Conservation (phyloP, 805 yeast species). For the Trichomonascus vanleenenianus region DNA sequence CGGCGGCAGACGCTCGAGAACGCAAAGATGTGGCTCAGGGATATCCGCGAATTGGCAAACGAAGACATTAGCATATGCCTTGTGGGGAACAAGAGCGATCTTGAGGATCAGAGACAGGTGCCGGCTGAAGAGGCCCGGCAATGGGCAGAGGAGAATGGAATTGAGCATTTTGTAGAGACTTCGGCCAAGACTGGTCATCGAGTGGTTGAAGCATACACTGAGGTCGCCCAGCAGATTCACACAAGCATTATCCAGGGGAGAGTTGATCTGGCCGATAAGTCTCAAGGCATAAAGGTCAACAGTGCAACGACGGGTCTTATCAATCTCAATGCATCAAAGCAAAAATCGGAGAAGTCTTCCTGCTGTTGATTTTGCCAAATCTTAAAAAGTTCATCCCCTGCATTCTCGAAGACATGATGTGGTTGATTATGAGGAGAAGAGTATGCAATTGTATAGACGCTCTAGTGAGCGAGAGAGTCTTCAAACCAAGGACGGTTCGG, state of each 20-base stretch:
- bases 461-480: no score
- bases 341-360: slow-evolving; percentile 4
- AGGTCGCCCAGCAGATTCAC: slow-evolving; percentile 28
- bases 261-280: slow-evolving; percentile 23
- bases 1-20: slow-evolving; percentile 28
- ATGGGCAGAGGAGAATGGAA: slow-evolving; percentile 42
- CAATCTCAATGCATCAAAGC: slow-evolving; percentile 12
- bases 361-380: slow-evolving; percentile 4
- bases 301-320: slow-evolving; percentile 10
- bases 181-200: slow-evolving; percentile 62
- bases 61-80: slow-evolving; percentile 65
- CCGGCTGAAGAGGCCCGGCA: slow-evolving; percentile 28
- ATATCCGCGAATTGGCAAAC: slow-evolving; percentile 61
- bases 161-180: slow-evolving; percentile 39
- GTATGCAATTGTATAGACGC: no score
- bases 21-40: slow-evolving; percentile 59
- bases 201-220: slow-evolving; percentile 37
- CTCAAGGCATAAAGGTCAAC: slow-evolving; percentile 22
- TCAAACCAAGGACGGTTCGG: no score
- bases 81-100: slow-evolving; percentile 74
- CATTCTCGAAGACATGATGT: no score
- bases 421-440: no score
- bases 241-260: slow-evolving; percentile 25
- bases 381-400: neutral
- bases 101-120: slow-evolving; percentile 31